Base-by-base conservation (phyloP, 345 rosid species). In the Eucalyptus coolabah region DNA sequence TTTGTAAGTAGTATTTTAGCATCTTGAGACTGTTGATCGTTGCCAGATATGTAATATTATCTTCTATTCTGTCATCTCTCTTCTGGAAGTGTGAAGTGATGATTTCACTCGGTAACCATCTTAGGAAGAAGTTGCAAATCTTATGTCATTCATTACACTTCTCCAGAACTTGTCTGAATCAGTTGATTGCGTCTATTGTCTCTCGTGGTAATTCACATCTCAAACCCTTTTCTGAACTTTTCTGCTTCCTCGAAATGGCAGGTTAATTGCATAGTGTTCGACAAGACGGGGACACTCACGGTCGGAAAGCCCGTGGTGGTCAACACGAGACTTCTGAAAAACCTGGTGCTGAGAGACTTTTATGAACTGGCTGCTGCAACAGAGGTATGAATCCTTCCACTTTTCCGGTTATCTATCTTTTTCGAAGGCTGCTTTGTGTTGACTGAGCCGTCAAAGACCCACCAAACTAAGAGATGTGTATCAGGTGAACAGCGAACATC, bases 241-340 rank as follows among this genome's bases (percentile, higher is more conserved):
- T 37, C 83, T 72, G 28, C 83, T 72, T 37, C 83, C 83, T 77
- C 28, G 16, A 37, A 49, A 45, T 67, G 50, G 86, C 86, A 97
- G 99, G 98, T 96, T 89, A 95, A 91, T 77, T 97, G 98, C 94
- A 92, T 98, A 88, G 97, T 98, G 72, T 98, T 98, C 91, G 99
- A 98, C 94, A 98, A 98, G 94, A 98, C 99, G 5, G 99, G 99
- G 87, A 98, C 99, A 32, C 99, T 98, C 44, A 98, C 99, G 1
- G 91, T 94, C 65, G 99, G 99, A 32, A 98, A 97, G 88, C 99
- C 99, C 0, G 97, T 95, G 59, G 96, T 98, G 56, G 96, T 97
- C 32, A 95, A 92, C 90, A 97, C 98, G 16, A 95, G 92, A 88
- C 98, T 97, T 86, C 87, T 97, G 49, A 94, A 94, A 92, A 95